phyloP scores from a whole-genome alignment of 495 filamentous ascomycete genomes.

The Hypoxylon fragiforme region DNA sequence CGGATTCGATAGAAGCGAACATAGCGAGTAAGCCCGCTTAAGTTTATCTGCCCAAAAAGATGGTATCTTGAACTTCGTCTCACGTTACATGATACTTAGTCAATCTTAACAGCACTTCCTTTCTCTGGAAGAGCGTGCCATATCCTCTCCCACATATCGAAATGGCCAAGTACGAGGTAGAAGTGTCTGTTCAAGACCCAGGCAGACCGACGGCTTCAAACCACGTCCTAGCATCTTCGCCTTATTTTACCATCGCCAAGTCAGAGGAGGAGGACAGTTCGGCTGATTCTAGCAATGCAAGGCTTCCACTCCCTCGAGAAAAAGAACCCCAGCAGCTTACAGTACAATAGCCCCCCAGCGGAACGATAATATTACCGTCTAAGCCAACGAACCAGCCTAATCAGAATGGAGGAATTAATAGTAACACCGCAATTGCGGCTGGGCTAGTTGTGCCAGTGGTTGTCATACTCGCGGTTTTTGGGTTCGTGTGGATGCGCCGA shows the following conservation, averaged over 20 bases:
- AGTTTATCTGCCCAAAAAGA: not conserved
- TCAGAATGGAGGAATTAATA: slow-evolving; percentile 19
- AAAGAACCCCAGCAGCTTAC: not conserved
- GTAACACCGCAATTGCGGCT: slow-evolving; percentile 34
- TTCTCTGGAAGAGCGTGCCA: slow-evolving; percentile 41
- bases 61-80: slow-evolving; percentile 19
- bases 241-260: slow-evolving; percentile 26
- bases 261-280: not conserved
- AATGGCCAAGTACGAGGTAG: slow-evolving; percentile 44
- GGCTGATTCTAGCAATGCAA: slow-evolving; percentile 5
- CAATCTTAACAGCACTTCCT: slow-evolving; percentile 39
- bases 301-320: not conserved
- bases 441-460: slow-evolving; percentile 32
- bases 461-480: slow-evolving; percentile 27
- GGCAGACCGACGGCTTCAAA: slow-evolving; percentile 5
- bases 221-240: slow-evolving; percentile 17
- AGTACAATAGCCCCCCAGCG: slow-evolving; percentile 13
- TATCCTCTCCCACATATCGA: slow-evolving; percentile 43
- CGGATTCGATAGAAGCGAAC: slow-evolving; percentile 38
- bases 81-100: slow-evolving; percentile 30
- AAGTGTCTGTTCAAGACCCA: slow-evolving; percentile 32
- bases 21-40: slow-evolving; percentile 36
- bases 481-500: slow-evolving; percentile 29
- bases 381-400: slow-evolving; percentile 19
- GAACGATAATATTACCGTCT: slow-evolving; percentile 18